Base-by-base conservation (phyloP, 129 eudicot species). In the Dittrichia graveolens region DNA sequence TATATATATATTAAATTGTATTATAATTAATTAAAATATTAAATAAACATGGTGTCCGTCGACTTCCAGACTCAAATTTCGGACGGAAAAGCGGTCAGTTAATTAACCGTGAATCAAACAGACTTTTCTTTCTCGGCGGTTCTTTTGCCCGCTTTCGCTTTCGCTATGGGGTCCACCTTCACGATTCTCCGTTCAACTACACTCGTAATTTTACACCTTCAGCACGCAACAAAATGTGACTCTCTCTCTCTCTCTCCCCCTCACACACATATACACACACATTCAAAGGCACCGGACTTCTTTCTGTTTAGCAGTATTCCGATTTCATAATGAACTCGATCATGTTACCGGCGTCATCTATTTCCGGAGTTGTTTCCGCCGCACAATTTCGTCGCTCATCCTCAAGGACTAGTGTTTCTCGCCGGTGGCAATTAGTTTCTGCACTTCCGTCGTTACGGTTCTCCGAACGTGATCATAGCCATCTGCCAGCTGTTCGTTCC, bases 121-220 rank as follows among this genome's bases (percentile, higher is more conserved):
- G 19, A 65, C 67, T 65, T 42, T 63, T 67, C 1, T 37, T 34
- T 37, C 24, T 50, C 50, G 53, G 50, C 82, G 71, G 31, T 75
- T 63, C 69, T 44, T 35, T 73, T 41, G 61, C 48, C 24, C 14
- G 15, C 58, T 61, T 50, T 77, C 71, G 7, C 75, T 47, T 40
- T 62, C 61, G 46, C 47, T 24, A 4, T 15, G 12, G 66, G 42
- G 60, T 52, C 48, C 72, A 40, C 48, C 57, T 65, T 67, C 79
- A 65, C 76, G 67, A 43, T 78, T 70, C 72, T 55, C 72, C 74
- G 4, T 78, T 78, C 72, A 70, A 61, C 61, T 54, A 14, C 67
- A 39, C 47, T 61, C 48, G n/a, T 34, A 24, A 24, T 69, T 59
- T 66, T 74, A 65, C 79, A 63, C 79, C 49, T 64, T 35, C 74